These are phyloP conservation scores for Perilla frutescens DNA, from an alignment of 257 asterid species.

Conservation along the genomic window DNA sequence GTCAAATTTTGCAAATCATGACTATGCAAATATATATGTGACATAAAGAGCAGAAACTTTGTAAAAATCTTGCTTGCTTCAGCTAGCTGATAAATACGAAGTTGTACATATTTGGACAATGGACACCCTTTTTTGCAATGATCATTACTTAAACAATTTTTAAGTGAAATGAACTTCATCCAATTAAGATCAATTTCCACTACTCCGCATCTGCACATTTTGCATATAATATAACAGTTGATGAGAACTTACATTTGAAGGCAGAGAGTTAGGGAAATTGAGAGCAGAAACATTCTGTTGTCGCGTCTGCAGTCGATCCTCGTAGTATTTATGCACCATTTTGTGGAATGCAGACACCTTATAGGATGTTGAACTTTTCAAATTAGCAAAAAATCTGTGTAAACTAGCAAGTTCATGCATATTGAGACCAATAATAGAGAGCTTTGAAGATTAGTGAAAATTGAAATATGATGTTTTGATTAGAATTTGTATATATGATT, in stretches of 20 bases:
- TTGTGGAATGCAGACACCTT: conserved; percentile 60
- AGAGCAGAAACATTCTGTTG: conserved; percentile 47
- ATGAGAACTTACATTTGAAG: conserved; percentile 58
- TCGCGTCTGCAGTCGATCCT: conserved; percentile 45
- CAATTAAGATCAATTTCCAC: background rate
- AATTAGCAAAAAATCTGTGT: background rate
- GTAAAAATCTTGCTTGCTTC: background rate
- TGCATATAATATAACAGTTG: background rate
- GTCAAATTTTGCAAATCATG: conserved; percentile 3
- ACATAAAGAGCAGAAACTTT: background rate
- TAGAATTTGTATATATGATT: background rate
- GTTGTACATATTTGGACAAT: background rate
- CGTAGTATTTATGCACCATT: conserved; percentile 61
- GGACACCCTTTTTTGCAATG: background rate
- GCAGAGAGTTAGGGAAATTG: conserved; percentile 56
- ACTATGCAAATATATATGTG: background rate
- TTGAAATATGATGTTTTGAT: background rate
- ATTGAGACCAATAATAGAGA: background rate
- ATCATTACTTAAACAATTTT: background rate
- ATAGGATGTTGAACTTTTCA: background rate
- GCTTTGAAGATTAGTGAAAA: background rate
- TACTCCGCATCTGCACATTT: background rate
- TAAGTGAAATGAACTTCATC: background rate
- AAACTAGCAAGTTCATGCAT: background rate
- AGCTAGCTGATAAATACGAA: background rate